Conservation (phyloP, 2,329 filamentous ascomycete species). For the Colletotrichum orbiculare region DNA sequence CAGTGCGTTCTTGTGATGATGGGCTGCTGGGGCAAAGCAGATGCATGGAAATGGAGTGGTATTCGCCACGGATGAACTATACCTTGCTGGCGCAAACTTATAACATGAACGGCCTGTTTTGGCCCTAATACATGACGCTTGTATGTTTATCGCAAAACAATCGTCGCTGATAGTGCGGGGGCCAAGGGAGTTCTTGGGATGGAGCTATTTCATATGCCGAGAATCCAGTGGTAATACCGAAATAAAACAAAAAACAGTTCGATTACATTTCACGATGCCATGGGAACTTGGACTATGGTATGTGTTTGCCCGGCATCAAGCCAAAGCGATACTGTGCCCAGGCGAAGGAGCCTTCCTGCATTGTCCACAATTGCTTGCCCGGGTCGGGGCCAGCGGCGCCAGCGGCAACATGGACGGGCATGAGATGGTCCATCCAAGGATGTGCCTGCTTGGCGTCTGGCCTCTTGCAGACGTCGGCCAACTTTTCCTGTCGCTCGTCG, state of each 20-base stretch:
- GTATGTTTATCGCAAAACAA: slow-evolving; percentile 15
- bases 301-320: neutral
- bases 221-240: slow-evolving; percentile 1
- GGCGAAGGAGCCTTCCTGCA: slow-evolving; percentile 56
- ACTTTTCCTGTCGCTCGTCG: slow-evolving; percentile 49
- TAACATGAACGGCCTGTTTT: too few relatives aligned
- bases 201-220: neutral
- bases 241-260: neutral
- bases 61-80: too few relatives aligned
- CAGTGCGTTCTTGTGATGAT: slow-evolving; percentile 47
- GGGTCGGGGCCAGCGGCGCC: slow-evolving; percentile 57
- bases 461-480: slow-evolving; percentile 52
- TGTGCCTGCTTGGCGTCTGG: slow-evolving; percentile 60
- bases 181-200: neutral
- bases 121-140: slow-evolving; percentile 23
- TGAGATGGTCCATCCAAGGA: slow-evolving; percentile 61
- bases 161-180: neutral
- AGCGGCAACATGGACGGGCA: slow-evolving; percentile 59
- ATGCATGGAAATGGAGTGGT: too few relatives aligned
- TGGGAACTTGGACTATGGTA: neutral
- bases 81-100: too few relatives aligned
- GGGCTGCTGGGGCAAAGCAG: too few relatives aligned
- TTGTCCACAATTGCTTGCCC: slow-evolving; percentile 57
- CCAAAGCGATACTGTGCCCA: slow-evolving; percentile 62
- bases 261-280: neutral